Evolutionary conservation across 345 rosid species (phyloP), one percentile per base, ranked within the genome.

Genomic region (Brassica cretica): DNA sequence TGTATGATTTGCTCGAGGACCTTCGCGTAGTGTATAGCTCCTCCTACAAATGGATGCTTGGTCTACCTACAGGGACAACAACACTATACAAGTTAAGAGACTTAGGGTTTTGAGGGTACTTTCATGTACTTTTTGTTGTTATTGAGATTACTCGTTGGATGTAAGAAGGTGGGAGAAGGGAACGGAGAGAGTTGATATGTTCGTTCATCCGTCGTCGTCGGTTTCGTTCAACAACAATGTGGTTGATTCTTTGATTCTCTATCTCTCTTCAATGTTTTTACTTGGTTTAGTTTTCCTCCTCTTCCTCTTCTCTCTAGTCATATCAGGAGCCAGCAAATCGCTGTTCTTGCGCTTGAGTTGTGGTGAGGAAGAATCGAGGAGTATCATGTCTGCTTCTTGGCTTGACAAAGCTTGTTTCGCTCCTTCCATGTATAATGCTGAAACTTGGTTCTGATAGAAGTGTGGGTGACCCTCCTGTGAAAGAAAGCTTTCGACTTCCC

Each of bases 181-280:
- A 72, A 9, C 97, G 94, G 21, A 91, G 90, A 9, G 90, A 79
- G 67, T 66, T 88, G 71, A 91, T 89, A 67, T 91, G 85, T 76
- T 86, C 89, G 67, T 89, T 91, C 97, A 91, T 91, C 78, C 83
- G 91, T 8, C 91, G 88, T 16, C 97, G 74, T 44, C 94, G 91
- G 79, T 89, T 91, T 59, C 94, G 85, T 84, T 91, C 94, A 32
- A 88, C 94, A n/a, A 94, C 91, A 85, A 89, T 91, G 89, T 89
- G 97, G 84, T 87, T 88, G 81, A 86, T 86, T 58, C 97, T 90
- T 66, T 91, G 97, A 85, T 80, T 85, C 87, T 91, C 97, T 29
- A 86, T 85, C 60, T 89, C 60, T 89, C 97, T 82, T 91, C 92
- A 64, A 79, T 82, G 86, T 88, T 89, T 79, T 87, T 88, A 5